These are phyloP conservation scores for Kuraishia floccosa DNA, from an alignment of 805 yeast genomes.

Conservation along the genomic window DNA sequence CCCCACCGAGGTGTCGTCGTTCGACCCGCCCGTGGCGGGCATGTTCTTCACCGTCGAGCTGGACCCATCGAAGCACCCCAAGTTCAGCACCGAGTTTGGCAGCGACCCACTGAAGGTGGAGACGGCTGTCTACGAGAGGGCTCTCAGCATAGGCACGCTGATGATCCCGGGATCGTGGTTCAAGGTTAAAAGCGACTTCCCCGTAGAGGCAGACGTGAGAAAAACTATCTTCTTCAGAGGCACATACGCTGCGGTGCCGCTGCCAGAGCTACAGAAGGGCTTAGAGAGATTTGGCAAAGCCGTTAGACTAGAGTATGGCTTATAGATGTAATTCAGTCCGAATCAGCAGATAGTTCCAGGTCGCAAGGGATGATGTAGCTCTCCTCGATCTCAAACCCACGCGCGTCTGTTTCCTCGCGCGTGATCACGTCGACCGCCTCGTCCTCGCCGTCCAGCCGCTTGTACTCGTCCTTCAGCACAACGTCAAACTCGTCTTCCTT, in stretches of 20 bases:
- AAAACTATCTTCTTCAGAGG: constrained; percentile 68
- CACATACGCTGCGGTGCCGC: constrained; percentile 77
- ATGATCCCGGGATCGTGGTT: constrained; percentile 85
- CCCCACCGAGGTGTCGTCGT: constrained; percentile 30
- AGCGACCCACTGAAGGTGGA: constrained; percentile 58
- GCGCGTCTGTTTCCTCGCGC: constrained; percentile 53
- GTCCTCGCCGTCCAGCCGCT: constrained; percentile 50
- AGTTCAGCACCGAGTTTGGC: constrained; percentile 42
- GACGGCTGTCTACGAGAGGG: constrained; percentile 47
- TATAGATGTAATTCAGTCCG: constrained; percentile 13
- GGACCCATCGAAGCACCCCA: constrained; percentile 76
- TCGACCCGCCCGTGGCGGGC: constrained; percentile 67
- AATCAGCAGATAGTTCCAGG: too few relatives aligned
- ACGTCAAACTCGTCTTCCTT: constrained; percentile 88
- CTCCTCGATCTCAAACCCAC: constrained; percentile 49
- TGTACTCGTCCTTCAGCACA: constrained; percentile 53
- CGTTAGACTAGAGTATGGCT: constrained; percentile 41
- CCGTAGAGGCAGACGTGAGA: constrained; percentile 26
- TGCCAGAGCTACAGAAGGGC: constrained; percentile 50
- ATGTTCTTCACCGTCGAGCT: constrained; percentile 72
- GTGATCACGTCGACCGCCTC: constrained; percentile 53
- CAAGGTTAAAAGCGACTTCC: constrained; percentile 35
- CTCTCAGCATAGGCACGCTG: constrained; percentile 48
- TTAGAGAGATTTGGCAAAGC: constrained; percentile 61
- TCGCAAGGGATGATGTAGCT: constrained; percentile 54